Conservation (phyloP, 2,329 filamentous ascomycete genomes). For the Fusarium pseudonygamai region DNA sequence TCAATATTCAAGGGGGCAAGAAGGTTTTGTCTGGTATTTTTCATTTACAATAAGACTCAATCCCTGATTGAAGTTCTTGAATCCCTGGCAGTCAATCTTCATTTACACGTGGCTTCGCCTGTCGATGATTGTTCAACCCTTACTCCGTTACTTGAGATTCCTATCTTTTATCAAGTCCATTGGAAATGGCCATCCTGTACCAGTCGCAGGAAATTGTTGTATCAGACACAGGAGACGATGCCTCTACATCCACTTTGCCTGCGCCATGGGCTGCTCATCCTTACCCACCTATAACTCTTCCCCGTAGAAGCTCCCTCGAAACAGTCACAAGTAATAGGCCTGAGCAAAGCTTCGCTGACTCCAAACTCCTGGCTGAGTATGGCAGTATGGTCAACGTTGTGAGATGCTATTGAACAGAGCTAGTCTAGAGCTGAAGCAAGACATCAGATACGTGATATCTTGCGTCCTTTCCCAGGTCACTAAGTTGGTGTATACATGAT, state of each 20-base stretch:
- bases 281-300: background rate
- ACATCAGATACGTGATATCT: background rate
- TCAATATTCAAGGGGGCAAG: background rate
- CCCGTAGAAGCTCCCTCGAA: background rate
- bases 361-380: background rate
- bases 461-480: background rate
- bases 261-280: background rate
- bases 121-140: background rate
- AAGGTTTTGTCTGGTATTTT: background rate
- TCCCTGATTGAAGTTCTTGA: background rate
- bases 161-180: background rate
- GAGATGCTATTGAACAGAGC: background rate
- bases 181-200: background rate
- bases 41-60: background rate
- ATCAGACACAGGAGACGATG: background rate
- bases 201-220: background rate
- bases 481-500: background rate
- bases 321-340: background rate
- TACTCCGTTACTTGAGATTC: background rate
- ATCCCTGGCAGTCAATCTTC: background rate
- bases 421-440: constrained; percentile 1
- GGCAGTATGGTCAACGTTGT: background rate
- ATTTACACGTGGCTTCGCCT: constrained; percentile 11
- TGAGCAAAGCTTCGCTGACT: background rate
- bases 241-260: background rate